Conservation (phyloP, 305 asterid species). For the Caryopteris hybrid region DNA sequence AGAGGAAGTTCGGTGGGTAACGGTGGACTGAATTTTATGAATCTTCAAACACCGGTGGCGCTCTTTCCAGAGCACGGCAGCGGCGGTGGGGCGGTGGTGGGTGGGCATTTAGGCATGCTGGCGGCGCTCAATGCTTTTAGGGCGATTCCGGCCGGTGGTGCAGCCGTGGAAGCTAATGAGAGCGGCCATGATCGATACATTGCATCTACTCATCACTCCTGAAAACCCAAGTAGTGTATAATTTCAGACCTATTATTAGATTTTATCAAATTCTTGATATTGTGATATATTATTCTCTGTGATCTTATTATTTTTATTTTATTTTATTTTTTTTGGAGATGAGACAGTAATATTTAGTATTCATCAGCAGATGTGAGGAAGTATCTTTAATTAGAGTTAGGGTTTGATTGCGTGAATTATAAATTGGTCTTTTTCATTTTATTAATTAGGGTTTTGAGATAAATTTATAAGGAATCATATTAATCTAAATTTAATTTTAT, state of each 20-base stretch:
- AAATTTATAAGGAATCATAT: too few species aligned
- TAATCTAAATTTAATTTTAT: too few species aligned
- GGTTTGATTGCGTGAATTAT: conserved; percentile 23
- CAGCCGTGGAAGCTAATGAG: conserved; percentile 24
- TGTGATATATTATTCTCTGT: not conserved
- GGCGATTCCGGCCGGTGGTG: conserved; percentile 26
- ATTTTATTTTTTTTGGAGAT: too few species aligned
- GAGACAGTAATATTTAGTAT: too few species aligned
- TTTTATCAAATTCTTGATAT: not conserved
- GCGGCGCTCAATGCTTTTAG: conserved; percentile 42
- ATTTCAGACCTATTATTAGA: conserved; percentile 11
- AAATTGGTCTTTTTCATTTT: conserved; percentile 6
- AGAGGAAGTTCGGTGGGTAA: conserved; percentile 32
- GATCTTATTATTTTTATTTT: not conserved
- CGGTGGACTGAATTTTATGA: conserved; percentile 42
- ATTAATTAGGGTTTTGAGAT: conserved; percentile 26
- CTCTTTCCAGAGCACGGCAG: conserved; percentile 29
- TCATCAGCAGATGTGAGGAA: not conserved
- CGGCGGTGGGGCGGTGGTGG: conserved; percentile 25
- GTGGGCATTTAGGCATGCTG: conserved; percentile 49
- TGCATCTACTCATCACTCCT: conserved; percentile 24
- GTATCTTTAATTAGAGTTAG: not conserved
- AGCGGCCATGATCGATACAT: conserved; percentile 22
- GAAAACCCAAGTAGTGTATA: conserved; percentile 12
- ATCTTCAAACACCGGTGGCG: conserved; percentile 37